A percentile compares a stretch with the other conserved stretches of the same genome.
Evolutionary conservation across 768 basidiomycete genomes (phyloP).

Genomic region (Panellus pusillus): DNA sequence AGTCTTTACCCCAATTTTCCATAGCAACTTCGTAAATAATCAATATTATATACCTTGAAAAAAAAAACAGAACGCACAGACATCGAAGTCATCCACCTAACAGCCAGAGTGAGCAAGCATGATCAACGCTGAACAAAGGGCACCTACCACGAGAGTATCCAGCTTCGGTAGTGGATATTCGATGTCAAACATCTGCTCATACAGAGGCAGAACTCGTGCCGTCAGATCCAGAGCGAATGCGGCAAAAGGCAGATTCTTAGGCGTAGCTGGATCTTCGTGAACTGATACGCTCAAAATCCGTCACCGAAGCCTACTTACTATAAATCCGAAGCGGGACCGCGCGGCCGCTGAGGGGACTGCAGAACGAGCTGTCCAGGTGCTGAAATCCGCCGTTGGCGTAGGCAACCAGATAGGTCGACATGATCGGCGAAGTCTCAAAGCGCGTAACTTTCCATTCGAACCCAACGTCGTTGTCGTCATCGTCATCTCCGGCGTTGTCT

Average conservation of each 20-base stretch:
- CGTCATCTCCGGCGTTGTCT: conserved; percentile 19
- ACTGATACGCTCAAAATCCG: conserved; percentile 6
- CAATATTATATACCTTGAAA: neutral
- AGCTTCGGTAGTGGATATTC: conserved; percentile 78
- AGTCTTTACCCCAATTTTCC: conserved; percentile 9
- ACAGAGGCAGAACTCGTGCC: conserved; percentile 58
- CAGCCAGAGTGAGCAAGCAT: neutral
- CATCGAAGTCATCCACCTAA: conserved; percentile 13
- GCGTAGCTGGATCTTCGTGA: conserved; percentile 42
- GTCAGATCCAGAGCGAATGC: conserved; percentile 70
- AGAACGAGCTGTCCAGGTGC: conserved; percentile 58
- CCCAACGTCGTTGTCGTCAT: conserved; percentile 2
- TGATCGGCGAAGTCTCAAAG: conserved; percentile 63
- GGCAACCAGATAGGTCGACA: conserved; percentile 73
- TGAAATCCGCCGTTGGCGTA: conserved; percentile 66
- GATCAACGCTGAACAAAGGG: neutral
- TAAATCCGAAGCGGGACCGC: conserved; percentile 67
- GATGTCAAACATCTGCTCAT: conserved; percentile 73
- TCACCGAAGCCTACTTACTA: conserved; percentile 32
- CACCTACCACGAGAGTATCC: conserved; percentile 63
- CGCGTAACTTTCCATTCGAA: conserved; percentile 58
- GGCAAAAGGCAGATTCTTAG: conserved; percentile 60
- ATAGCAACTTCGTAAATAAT: conserved; percentile 2
- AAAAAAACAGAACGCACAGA: neutral
- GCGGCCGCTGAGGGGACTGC: conserved; percentile 56